Conservation (phyloP, 768 basidiomycete species). For the Tricholoma saponaceum region DNA sequence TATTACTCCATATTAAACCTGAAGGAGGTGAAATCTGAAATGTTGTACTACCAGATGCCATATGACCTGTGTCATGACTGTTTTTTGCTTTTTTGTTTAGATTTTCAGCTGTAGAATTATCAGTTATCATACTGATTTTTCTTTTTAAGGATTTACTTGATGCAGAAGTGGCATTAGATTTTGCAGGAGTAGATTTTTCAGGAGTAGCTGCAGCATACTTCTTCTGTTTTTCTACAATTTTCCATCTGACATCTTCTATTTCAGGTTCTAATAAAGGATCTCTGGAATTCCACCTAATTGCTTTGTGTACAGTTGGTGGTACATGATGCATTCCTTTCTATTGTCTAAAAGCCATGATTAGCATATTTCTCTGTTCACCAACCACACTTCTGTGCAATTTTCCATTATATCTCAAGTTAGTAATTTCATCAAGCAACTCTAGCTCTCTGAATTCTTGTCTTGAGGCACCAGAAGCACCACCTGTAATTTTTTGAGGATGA, state of each 20-base stretch:
- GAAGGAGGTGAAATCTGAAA: too few relatives aligned
- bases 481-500: too few relatives aligned
- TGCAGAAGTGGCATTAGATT: neutral
- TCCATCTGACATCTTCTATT: neutral
- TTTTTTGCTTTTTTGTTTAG: neutral
- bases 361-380: too few relatives aligned
- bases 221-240: neutral
- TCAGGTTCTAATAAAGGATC: too few relatives aligned
- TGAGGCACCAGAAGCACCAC: too few relatives aligned
- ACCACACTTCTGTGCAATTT: too few relatives aligned
- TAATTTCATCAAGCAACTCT: too few relatives aligned
- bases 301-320: neutral
- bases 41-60: neutral
- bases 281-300: conserved; percentile 3
- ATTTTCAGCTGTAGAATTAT: neutral
- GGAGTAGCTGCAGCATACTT: neutral
- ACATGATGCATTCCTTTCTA: conserved; percentile 1
- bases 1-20: too few relatives aligned
- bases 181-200: neutral
- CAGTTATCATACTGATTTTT: neutral
- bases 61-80: neutral
- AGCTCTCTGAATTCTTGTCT: too few relatives aligned
- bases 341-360: conserved; percentile 11
- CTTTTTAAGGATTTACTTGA: neutral
- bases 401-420: too few relatives aligned